Percentiles rank a stretch among this genome's conserved stretches.
Evolutionary conservation across 2,329 filamentous ascomycete genomes (phyloP).

Genomic region (Botrytis fabae): DNA sequence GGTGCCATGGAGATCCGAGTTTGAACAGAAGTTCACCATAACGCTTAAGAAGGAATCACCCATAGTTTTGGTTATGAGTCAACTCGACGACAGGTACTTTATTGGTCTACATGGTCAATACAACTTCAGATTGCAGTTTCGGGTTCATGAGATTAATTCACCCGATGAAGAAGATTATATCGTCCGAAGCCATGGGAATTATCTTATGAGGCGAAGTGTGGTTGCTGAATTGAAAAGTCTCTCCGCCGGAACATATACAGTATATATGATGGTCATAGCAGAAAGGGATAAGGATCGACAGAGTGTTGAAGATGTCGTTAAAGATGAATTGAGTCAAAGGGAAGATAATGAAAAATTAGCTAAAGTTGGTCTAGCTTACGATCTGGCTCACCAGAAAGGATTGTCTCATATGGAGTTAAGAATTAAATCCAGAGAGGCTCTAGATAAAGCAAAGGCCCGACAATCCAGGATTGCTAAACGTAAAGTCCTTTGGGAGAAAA

Average conservation of each 20-base stretch:
- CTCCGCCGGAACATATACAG: conserved; percentile 56
- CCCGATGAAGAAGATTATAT: conserved; percentile 59
- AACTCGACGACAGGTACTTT: conserved; percentile 64
- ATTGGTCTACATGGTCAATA: conserved; percentile 62
- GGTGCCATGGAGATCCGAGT: conserved; percentile 62
- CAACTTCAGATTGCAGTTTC: conserved; percentile 47
- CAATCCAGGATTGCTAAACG: conserved; percentile 49
- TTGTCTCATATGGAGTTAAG: conserved; percentile 53
- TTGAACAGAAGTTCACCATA: conserved; percentile 62
- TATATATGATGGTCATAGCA: conserved; percentile 57
- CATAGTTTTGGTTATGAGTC: conserved; percentile 59
- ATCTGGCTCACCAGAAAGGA: conserved; percentile 61
- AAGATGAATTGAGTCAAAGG: conserved; percentile 50
- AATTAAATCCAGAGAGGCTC: conserved; percentile 43
- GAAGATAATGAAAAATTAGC: conserved; percentile 59
- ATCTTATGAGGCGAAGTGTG: conserved; percentile 58
- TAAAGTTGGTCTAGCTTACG: conserved; percentile 58
- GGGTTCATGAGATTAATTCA: conserved; percentile 52
- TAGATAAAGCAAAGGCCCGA: conserved; percentile 35
- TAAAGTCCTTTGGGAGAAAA: conserved; percentile 52
- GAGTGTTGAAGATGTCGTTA: conserved; percentile 58
- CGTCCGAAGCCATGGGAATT: conserved; percentile 59
- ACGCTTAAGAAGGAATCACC: conserved; percentile 56
- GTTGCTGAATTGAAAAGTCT: conserved; percentile 59
- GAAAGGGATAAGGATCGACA: conserved; percentile 46